Conservation (phyloP, 495 filamentous ascomycete species). For the Penicillium paxilli region DNA sequence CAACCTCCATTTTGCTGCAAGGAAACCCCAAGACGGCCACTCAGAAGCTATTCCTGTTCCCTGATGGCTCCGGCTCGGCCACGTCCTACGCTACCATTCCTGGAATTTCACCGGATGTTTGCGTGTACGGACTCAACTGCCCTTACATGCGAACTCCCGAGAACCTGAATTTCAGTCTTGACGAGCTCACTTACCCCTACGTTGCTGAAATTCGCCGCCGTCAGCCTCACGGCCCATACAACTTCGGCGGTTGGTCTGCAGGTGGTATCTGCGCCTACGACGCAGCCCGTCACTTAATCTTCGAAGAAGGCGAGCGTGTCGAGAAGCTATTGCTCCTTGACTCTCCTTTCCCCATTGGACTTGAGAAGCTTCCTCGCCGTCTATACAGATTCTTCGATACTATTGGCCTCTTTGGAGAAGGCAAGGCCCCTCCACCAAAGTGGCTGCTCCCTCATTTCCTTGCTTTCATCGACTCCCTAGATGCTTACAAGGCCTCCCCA, state of each 20-base stretch:
- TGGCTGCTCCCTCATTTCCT: conserved; percentile 88
- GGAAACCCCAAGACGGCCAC: conserved; percentile 45
- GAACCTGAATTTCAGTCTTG: conserved; percentile 54
- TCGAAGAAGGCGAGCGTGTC: conserved; percentile 65
- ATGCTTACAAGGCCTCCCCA: conserved; percentile 62
- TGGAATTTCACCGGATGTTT: conserved; percentile 52
- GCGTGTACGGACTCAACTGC: conserved; percentile 64
- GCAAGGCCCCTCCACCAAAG: conserved; percentile 60
- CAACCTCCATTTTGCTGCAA: conserved; percentile 54
- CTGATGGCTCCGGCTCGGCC: conserved; percentile 52
- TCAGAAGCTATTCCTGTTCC: conserved; percentile 49
- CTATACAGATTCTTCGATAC: conserved; percentile 78
- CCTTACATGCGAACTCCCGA: conserved; percentile 65
- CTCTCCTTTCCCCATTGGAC: conserved; percentile 73
- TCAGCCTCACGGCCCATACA: conserved; percentile 70
- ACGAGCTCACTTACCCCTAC: conserved; percentile 57
- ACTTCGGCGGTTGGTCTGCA: conserved; percentile 76
- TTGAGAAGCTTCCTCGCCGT: conserved; percentile 73
- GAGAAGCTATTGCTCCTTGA: conserved; percentile 80
- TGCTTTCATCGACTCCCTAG: conserved; percentile 71
- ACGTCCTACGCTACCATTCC: conserved; percentile 64
- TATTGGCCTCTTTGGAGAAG: conserved; percentile 78
- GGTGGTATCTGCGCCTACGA: conserved; percentile 90
- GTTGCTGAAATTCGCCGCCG: conserved; percentile 68
- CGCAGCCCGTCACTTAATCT: conserved; percentile 69